phyloP scores from a whole-genome alignment of 495 filamentous ascomycete genomes.

The Trichoderma parareesei region DNA sequence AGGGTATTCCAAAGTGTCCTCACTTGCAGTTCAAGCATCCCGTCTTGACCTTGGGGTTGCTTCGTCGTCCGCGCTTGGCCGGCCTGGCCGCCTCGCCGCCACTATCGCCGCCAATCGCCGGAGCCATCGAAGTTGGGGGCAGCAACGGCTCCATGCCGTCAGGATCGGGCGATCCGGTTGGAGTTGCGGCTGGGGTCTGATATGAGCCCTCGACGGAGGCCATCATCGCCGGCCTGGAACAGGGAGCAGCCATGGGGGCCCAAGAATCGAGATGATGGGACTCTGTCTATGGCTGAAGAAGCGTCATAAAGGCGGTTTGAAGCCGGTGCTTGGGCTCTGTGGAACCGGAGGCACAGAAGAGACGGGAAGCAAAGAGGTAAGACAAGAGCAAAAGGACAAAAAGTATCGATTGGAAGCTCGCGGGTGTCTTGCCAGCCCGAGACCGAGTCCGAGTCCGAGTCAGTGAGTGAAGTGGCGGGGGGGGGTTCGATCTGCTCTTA shows the following conservation, averaged over 20 bases:
- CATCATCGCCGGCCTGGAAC: not conserved
- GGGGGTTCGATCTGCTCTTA: too few species aligned
- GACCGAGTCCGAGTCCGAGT: too few species aligned
- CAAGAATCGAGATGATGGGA: not conserved
- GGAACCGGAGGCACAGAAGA: too few species aligned
- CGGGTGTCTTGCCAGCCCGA: too few species aligned
- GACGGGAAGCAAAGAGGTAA: too few species aligned
- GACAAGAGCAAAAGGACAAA: too few species aligned
- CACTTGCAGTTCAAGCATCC: constrained; percentile 53
- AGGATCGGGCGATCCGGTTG: not conserved
- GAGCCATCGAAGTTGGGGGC: not conserved
- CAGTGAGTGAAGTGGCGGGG: too few species aligned
- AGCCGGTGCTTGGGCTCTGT: too few species aligned
- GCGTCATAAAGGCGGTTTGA: not conserved
- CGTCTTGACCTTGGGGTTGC: constrained; percentile 45
- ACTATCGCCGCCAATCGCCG: not conserved
- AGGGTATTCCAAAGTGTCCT: constrained; percentile 16
- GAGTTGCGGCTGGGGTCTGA: constrained; percentile 2
- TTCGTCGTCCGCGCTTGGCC: constrained; percentile 18
- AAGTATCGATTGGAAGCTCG: too few species aligned
- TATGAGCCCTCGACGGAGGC: not conserved
- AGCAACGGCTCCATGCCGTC: not conserved
- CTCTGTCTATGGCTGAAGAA: not conserved
- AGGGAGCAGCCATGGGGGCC: not conserved
- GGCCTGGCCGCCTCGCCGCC: not conserved